Conservation (phyloP, 1,139 yeast genomes). For the Protomyces pachydermus region DNA sequence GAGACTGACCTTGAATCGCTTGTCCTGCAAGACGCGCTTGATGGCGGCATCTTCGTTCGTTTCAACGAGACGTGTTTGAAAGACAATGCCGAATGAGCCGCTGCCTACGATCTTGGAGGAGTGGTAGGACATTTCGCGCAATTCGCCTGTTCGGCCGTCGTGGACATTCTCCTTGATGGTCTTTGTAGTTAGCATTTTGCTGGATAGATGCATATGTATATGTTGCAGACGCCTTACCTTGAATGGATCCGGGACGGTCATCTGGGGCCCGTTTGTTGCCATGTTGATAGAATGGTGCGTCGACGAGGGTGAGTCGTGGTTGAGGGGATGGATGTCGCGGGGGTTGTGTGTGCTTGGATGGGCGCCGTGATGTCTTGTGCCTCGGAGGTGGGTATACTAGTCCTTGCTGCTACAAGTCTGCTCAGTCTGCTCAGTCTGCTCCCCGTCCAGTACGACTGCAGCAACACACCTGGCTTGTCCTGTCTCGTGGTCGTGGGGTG, state of each 20-base stretch:
- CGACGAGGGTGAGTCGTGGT: too few relatives aligned
- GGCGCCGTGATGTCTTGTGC: too few relatives aligned
- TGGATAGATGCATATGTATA: too few relatives aligned
- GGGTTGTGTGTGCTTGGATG: too few relatives aligned
- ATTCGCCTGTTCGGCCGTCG: conserved; percentile 67
- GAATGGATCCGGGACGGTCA: neutral
- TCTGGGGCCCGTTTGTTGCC: neutral
- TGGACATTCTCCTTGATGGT: conserved; percentile 65
- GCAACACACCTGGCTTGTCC: too few relatives aligned
- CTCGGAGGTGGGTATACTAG: too few relatives aligned
- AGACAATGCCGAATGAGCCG: conserved; percentile 96
- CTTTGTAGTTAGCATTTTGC: conserved; percentile 42
- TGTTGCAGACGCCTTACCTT: neutral
- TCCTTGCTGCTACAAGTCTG: too few relatives aligned
- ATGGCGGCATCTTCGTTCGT: conserved; percentile 80
- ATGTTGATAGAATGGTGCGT: neutral
- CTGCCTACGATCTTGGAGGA: conserved; percentile 88
- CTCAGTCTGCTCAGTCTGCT: too few relatives aligned
- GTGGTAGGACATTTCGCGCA: conserved; percentile 58
- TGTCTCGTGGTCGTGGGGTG: too few relatives aligned
- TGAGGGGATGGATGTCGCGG: too few relatives aligned
- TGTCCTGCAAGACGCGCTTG: conserved; percentile 90
- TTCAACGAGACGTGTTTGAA: conserved; percentile 71
- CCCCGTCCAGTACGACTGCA: too few relatives aligned
- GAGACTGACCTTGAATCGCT: conserved; percentile 61